Percentiles rank a stretch among this genome's conserved stretches.
phyloP scores from a whole-genome alignment of 31 red algal species.

The Porphyra umbilicalis region DNA sequence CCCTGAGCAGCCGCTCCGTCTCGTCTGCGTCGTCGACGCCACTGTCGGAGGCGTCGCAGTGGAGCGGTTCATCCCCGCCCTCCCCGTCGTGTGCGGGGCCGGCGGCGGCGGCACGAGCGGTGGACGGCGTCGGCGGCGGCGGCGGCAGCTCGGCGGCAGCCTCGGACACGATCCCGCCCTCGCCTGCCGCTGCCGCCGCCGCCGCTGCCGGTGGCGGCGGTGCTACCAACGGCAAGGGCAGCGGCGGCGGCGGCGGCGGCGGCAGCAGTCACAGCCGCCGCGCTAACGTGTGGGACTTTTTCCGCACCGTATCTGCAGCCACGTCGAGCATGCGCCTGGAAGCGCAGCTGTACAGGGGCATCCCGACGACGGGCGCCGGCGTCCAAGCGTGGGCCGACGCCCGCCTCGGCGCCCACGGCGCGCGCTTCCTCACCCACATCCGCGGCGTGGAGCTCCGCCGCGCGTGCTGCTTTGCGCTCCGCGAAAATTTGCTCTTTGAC shows the following conservation, averaged over 20 bases:
- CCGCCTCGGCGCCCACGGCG: slow-evolving; percentile 1
- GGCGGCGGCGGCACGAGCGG: no score
- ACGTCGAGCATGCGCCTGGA: not conserved
- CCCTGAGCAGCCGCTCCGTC: no score
- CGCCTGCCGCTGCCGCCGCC: no score
- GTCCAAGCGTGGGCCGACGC: slow-evolving; percentile 1
- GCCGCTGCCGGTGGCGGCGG: not conserved
- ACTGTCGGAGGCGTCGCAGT: no score
- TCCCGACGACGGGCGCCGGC: not conserved
- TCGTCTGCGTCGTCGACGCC: no score
- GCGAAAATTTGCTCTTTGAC: slow-evolving; percentile 11
- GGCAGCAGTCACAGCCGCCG: no score
- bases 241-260: not conserved
- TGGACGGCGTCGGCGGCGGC: no score
- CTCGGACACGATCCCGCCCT: no score
- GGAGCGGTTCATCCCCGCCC: no score
- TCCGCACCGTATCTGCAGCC: not conserved
- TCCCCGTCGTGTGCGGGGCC: no score
- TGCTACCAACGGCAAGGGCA: not conserved
- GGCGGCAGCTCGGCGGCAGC: no score
- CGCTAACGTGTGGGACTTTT: not conserved
- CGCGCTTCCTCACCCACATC: slow-evolving; percentile 3
- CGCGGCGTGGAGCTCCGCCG: slow-evolving; percentile 12
- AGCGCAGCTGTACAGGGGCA: slow-evolving; percentile 5
- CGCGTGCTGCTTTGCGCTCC: slow-evolving; percentile 22